Evolutionary conservation across 2,329 filamentous ascomycete genomes (phyloP), one percentile per base, ranked within the genome.

Genomic region (Claviceps cyperi): DNA sequence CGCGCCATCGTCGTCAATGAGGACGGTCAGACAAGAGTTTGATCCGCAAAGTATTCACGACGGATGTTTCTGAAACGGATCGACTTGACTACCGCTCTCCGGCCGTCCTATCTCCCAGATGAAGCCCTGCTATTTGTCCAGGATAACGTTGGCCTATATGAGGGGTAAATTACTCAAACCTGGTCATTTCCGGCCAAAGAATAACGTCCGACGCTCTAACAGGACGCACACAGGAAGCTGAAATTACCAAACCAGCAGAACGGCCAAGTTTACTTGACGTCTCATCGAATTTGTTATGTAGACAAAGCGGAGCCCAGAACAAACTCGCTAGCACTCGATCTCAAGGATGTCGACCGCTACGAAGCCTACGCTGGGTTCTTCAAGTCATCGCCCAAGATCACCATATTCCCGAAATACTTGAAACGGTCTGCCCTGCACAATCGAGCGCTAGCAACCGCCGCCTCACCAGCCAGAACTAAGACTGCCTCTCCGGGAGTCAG

Each of bases 61-160:
- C 87, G 86, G 76, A 97, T 97, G 91, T 95, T 94, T 79, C 77
- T 96, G 76, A 91, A 94, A 76, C 81, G 85, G 60, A 78, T 97
- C 66, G 91, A 98, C 70, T 80, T 98, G 62, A 98, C 92, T 52
- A 95, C 91, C 71, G 92, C 92, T 64, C 79, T 96, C 64, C 86
- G 92, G 75, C 92, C 92, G 60, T 85, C 84, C 54, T 84, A 96
- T 65, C 78, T 94, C 57, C 85, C 88, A 62, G 92, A 96, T 74
- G 92, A 98, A 77, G 85, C 87, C 58, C 75, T 97, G 50, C 77
- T 98, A 53, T 97, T 95, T 70, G 91, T 98, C 52, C 91, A 97
- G 72, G 90, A 97, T 75, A 90, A 88, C 66, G 90, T 98, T 60
- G 92, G 92, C 58, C 75, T 98, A 54, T 98, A 98, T 71, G 88